phyloP scores from a whole-genome alignment of 2,329 filamentous ascomycete species.

The Aureobasidium sp. region DNA sequence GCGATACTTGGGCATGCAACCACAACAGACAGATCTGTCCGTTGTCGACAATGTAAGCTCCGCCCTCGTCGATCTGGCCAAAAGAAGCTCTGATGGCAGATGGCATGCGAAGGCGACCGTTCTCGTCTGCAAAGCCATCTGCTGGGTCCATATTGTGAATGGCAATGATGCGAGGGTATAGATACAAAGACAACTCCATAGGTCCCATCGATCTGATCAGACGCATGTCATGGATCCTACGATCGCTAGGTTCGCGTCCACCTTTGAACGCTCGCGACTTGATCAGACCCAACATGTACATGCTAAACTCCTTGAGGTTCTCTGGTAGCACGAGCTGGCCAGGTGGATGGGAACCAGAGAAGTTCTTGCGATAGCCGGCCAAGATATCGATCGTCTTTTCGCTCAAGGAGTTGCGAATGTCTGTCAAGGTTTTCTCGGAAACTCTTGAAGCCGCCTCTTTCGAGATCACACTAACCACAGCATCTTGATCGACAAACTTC shows the following conservation, averaged over 20 bases:
- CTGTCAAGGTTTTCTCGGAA: conserved; percentile 68
- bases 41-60: conserved; percentile 91
- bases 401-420: conserved; percentile 73
- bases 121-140: conserved; percentile 90
- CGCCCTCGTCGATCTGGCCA: conserved; percentile 80
- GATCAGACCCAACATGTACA: conserved; percentile 86
- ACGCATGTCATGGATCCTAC: conserved; percentile 83
- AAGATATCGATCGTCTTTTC: conserved; percentile 93
- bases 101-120: conserved; percentile 80
- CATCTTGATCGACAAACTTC: conserved; percentile 94
- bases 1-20: conserved; percentile 87
- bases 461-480: conserved; percentile 77
- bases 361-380: conserved; percentile 86
- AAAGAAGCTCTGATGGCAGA: conserved; percentile 75
- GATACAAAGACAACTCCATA: conserved; percentile 78
- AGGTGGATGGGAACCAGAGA: conserved; percentile 76
- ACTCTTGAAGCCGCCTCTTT: conserved; percentile 92
- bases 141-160: conserved; percentile 81
- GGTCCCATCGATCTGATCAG: conserved; percentile 84
- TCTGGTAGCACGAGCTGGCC: conserved; percentile 93
- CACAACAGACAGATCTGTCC: conserved; percentile 87
- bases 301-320: conserved; percentile 89
- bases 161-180: conserved; percentile 90
- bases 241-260: conserved; percentile 82
- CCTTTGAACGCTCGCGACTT: conserved; percentile 92